Evolutionary conservation across 192 early-diverging fungal genomes (phyloP).

Genomic region (Geranomyces variabilis): DNA sequence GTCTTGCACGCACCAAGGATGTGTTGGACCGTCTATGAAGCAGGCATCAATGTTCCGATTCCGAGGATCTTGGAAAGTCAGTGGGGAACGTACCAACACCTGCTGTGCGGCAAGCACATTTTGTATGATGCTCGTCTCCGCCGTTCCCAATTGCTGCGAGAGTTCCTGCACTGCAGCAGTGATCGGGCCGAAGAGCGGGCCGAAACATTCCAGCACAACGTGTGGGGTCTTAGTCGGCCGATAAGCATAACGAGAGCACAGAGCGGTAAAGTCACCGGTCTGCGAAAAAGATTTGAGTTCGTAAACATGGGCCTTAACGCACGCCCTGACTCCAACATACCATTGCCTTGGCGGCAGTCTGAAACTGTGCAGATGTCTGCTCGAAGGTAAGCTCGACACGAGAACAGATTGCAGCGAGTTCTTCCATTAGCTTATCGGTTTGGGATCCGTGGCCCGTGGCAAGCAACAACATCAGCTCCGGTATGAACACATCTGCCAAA

Average conservation of each 20-base stretch:
- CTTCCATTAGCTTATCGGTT: background rate
- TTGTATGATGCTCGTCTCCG: slow-evolving; percentile 1
- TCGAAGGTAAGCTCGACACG: background rate
- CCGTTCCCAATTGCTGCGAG: background rate
- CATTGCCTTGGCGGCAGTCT: slow-evolving; percentile 12
- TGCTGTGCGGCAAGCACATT: slow-evolving; percentile 22
- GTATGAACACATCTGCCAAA: slow-evolving; percentile 12
- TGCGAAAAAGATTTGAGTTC: background rate
- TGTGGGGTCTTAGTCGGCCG: background rate
- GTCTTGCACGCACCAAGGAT: background rate
- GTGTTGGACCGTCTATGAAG: background rate
- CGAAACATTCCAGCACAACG: background rate
- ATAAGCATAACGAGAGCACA: background rate
- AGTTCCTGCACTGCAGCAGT: background rate
- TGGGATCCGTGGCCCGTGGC: background rate
- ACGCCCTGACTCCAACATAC: background rate
- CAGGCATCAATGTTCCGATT: background rate
- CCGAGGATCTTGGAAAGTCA: background rate
- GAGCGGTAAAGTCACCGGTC: background rate
- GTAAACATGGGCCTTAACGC: background rate
- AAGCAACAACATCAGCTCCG: slow-evolving; percentile 9
- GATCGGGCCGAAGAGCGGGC: slow-evolving; percentile 5
- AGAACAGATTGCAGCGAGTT: background rate
- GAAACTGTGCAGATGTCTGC: slow-evolving; percentile 15
- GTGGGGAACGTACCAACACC: background rate